Evolutionary conservation across 2,329 filamentous ascomycete species (phyloP), one percentile per base, ranked within the genome.

Genomic region (Trichoderma cornu-damae): DNA sequence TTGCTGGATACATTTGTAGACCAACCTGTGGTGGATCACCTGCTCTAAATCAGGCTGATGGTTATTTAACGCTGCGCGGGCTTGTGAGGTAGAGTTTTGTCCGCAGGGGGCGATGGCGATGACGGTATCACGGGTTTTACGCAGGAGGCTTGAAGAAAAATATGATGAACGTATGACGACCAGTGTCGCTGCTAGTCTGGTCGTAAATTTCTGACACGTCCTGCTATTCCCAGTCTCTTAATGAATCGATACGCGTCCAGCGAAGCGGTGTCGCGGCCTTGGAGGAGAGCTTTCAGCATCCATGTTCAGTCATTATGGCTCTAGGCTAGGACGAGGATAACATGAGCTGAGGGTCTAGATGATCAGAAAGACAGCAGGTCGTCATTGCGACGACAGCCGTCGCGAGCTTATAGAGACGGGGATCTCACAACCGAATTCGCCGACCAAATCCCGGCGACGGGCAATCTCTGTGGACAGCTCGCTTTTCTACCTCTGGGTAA

Each of bases 221-320:
- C 52, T 30, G 42, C 24, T 37, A 18, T 20, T 46, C 22, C 7
- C 22, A 16, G 12, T n/a, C 43, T 22, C 32, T 6, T 11, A 22
- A 6, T 42, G 32, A 30, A 16, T 30, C 16, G 43, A 37, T 22
- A 22, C 42, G 22, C 38, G 32, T 55, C 24, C 42, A 38, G 52
- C 52, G 34, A 55, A 55, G 42, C 52, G 20, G 16, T 38, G 42
- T 47, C 52, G 52, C 52, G 16, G 40, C 24, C 32, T 38, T 37
- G 42, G 20, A 30, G 11, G 24, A 38, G 7, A 30, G 42, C 22
- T 18, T 16, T 46, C 34, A 55, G 52, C 40, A 47, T 46, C 52
- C 52, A 55, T 55, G 24, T 22, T 55, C 42, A 22, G 11, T 47
- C 52, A 55, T 55, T 12, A 6, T 55, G 42, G 24, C 20, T 20